Evolutionary conservation across 495 filamentous ascomycete species (phyloP).

Genomic region (Penicillium daleae): DNA sequence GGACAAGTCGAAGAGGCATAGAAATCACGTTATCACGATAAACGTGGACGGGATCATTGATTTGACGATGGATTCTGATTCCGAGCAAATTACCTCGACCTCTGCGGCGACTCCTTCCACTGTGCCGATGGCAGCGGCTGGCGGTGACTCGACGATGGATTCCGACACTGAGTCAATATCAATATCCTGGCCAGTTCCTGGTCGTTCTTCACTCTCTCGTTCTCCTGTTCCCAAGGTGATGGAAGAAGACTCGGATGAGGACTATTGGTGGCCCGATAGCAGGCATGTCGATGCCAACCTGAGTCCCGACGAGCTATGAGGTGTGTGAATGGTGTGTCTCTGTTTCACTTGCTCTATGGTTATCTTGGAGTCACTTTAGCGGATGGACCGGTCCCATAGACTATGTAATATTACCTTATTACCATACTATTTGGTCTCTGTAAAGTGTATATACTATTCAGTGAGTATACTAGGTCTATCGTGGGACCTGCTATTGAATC

Average conservation of each 20-base stretch:
- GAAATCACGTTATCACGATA: slow-evolving; percentile 12
- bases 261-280: slow-evolving; percentile 53
- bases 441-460: too few species aligned
- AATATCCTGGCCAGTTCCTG: neutral
- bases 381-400: neutral
- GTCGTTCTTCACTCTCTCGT: neutral
- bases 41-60: slow-evolving; percentile 29
- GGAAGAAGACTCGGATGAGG: slow-evolving; percentile 39
- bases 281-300: slow-evolving; percentile 39
- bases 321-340: neutral
- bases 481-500: too few species aligned
- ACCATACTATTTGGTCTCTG: neutral
- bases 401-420: neutral
- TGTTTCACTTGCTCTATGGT: neutral
- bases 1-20: slow-evolving; percentile 13
- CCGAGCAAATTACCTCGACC: neutral
- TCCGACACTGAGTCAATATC: neutral
- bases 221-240: slow-evolving; percentile 7
- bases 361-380: neutral
- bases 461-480: too few species aligned
- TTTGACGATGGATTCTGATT: slow-evolving; percentile 36
- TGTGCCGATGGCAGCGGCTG: neutral
- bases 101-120: neutral
- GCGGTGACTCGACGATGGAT: neutral
- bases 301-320: neutral